phyloP scores from a whole-genome alignment of 2,329 filamentous ascomycete genomes.

The Plectosphaerella cucumerina region DNA sequence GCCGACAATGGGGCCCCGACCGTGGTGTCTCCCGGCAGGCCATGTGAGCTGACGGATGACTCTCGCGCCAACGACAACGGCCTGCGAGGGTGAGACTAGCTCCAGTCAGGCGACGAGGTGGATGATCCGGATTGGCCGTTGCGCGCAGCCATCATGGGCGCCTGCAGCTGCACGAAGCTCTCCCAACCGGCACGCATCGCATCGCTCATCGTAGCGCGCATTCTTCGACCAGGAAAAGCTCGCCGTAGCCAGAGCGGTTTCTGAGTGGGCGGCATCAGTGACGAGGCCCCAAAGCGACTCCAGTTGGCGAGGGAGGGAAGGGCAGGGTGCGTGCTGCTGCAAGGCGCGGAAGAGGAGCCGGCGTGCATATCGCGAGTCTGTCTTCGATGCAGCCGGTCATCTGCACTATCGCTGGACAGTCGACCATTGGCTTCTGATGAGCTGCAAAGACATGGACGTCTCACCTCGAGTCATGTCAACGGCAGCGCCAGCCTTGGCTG shows the following conservation, averaged over 20 bases:
- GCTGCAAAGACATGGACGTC: too few relatives aligned
- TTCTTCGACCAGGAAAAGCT: background rate
- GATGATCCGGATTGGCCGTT: background rate
- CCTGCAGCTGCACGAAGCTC: constrained; percentile 1
- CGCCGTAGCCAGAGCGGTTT: too few relatives aligned
- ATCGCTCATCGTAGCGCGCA: background rate
- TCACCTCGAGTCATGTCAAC: too few relatives aligned
- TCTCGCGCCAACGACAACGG: background rate
- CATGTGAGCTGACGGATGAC: constrained; percentile 1
- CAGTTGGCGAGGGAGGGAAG: too few relatives aligned
- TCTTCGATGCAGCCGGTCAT: background rate
- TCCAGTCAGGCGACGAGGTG: background rate
- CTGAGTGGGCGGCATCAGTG: background rate
- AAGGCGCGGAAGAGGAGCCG: background rate
- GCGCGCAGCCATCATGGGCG: background rate
- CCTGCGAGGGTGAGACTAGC: background rate
- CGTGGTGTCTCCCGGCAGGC: too few relatives aligned
- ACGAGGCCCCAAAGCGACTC: background rate
- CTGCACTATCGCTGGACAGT: background rate
- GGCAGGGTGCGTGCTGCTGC: background rate
- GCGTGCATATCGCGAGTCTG: background rate
- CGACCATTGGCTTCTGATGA: background rate
- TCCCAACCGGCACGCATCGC: background rate
- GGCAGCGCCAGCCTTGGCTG: too few relatives aligned
- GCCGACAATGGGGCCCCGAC: too few relatives aligned